Base-by-base conservation (phyloP, 2,329 filamentous ascomycete species). In the Trichoderma sp. region DNA sequence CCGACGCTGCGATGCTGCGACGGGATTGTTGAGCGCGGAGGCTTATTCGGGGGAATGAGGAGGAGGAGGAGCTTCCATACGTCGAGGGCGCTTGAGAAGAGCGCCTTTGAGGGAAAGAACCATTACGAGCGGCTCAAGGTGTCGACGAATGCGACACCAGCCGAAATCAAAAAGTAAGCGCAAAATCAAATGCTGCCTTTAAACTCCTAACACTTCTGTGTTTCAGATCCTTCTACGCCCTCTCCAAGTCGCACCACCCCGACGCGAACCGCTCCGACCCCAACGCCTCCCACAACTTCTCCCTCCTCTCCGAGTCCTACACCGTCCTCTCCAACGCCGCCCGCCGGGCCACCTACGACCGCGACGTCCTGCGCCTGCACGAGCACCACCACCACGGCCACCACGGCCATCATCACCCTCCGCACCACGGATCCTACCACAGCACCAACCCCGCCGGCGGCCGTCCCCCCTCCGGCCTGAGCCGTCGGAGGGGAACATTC, bases 181-280 rank as follows among this genome's bases (percentile, higher is more conserved):
- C 5, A 39, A 39, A 39, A 39, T 10, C 12, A 39, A 14, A 39
- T 2, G 1, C 28, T 30, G 5, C 5, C 34, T 39, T 9, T 7
- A 34, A 34, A 34, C 7, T 1, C 30, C 9, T 39, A 9, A 39
- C 34, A 1, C 10, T 39, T 3, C 10, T 19, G 34, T 39, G 7
- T 45, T 45, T 15, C 65, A 88, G 85, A 72, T 86, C 86, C 70
- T 99, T 97, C 85, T 98, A 97, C 83, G 79, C 84, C 67, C 90
- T 98, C 75, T 97, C 93, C 74, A 96, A 97, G 79, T 80, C 85
- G 62, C 90, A 97, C 83, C 95, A 99, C 78, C 95, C 95, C 1
- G 95, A 99, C 82, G 88, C 88, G 75, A 96, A 98, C 82, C 91
- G 84, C 67, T 74, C 85, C 71, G 90, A 97, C 77, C 90, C 91